A percentile compares a stretch with the other conserved stretches of the same genome.
phyloP scores from a whole-genome alignment of 495 filamentous ascomycete species.

The Hyphodiscus hymeniophilus region DNA sequence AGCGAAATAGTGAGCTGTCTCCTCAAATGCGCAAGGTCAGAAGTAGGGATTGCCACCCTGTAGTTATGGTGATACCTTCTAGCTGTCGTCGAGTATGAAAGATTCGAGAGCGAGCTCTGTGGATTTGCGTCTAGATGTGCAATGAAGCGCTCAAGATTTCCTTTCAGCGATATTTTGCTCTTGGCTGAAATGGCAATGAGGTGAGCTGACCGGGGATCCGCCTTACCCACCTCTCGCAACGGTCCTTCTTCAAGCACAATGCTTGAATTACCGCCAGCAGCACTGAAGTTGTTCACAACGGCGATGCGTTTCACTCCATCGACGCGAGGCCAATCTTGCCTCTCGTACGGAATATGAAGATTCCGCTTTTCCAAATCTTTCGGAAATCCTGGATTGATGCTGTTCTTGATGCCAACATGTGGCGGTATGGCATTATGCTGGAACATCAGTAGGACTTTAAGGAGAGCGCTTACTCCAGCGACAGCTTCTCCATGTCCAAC shows the following conservation, averaged over 20 bases:
- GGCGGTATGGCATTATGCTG: conserved; percentile 37
- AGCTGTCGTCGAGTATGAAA: conserved; percentile 76
- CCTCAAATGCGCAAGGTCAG: not conserved
- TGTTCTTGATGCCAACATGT: conserved; percentile 75
- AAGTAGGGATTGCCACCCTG: conserved; percentile 51
- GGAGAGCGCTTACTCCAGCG: conserved; percentile 58
- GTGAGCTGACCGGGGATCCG: conserved; percentile 41
- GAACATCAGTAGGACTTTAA: conserved; percentile 77
- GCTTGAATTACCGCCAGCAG: conserved; percentile 55
- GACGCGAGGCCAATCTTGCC: conserved; percentile 24
- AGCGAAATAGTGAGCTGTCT: not conserved
- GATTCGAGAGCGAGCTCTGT: conserved; percentile 39
- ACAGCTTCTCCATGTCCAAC: conserved; percentile 86
- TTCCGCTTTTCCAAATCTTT: conserved; percentile 63
- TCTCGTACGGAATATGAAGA: conserved; percentile 54
- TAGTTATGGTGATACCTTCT: conserved; percentile 67
- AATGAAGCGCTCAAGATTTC: conserved; percentile 40
- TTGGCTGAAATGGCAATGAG: conserved; percentile 49
- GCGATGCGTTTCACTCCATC: conserved; percentile 26
- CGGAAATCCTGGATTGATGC: conserved; percentile 74
- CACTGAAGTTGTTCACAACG: conserved; percentile 32
- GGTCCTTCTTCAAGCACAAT: conserved; percentile 51
- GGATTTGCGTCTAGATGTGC: conserved; percentile 22
- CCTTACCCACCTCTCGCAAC: conserved; percentile 12
- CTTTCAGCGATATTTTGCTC: conserved; percentile 32